phyloP scores from a whole-genome alignment of 768 basidiomycete genomes.

The Leccinellum luteum region DNA sequence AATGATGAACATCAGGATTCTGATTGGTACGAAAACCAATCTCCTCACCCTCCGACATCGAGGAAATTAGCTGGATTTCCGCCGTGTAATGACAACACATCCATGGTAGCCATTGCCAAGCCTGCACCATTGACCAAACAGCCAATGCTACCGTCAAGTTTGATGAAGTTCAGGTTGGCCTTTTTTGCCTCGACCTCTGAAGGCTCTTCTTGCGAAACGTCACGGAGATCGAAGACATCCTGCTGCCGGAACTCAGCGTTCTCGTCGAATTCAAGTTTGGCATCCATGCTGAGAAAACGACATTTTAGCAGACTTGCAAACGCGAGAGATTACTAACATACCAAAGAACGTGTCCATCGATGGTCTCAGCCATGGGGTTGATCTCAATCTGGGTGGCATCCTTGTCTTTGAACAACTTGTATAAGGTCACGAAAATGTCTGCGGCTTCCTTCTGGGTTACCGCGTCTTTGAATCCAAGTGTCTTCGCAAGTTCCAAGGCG shows the following conservation, averaged over 20 bases:
- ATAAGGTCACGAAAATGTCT: constrained; percentile 89
- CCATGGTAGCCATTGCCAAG: constrained; percentile 99
- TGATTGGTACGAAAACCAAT: constrained; percentile 12
- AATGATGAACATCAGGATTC: background rate
- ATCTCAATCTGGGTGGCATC: constrained; percentile 99
- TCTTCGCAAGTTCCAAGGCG: constrained; percentile 78
- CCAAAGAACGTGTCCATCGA: constrained; percentile 92
- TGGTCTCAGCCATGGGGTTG: constrained; percentile 93
- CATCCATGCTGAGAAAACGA: constrained; percentile 80
- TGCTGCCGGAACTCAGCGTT: constrained; percentile 98
- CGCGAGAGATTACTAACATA: constrained; percentile 35
- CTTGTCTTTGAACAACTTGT: constrained; percentile 97
- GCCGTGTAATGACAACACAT: constrained; percentile 94
- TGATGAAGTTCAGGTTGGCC: constrained; percentile 96
- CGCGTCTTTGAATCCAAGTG: constrained; percentile 82
- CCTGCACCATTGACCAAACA: constrained; percentile 99
- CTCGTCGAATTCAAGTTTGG: constrained; percentile 99
- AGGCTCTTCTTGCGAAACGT: constrained; percentile 92
- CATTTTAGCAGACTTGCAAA: background rate
- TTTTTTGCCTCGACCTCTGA: constrained; percentile 98
- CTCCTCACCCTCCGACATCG: constrained; percentile 85
- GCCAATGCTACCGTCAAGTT: constrained; percentile 95
- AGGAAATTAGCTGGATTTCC: constrained; percentile 98
- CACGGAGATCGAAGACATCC: constrained; percentile 85
- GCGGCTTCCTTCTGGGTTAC: constrained; percentile 81